phyloP scores from a whole-genome alignment of 495 filamentous ascomycete genomes.

The Halenospora varia region DNA sequence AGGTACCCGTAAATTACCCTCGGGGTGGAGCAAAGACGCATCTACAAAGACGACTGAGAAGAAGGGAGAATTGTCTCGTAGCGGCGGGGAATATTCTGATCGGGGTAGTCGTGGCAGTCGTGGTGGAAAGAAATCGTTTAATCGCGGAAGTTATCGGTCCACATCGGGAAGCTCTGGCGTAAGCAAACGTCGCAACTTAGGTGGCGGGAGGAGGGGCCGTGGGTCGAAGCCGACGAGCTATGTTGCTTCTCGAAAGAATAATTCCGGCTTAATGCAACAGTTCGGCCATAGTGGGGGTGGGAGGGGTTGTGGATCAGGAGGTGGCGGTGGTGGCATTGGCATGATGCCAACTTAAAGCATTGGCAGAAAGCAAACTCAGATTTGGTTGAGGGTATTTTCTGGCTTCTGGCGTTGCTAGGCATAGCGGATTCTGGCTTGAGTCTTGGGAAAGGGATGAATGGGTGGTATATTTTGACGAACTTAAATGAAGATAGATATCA shows the following conservation, averaged over 20 bases:
- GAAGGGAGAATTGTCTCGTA: background rate
- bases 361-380: background rate
- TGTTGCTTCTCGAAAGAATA: background rate
- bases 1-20: constrained; percentile 1
- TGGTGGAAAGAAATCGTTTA: background rate
- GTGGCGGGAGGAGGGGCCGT: constrained; percentile 4
- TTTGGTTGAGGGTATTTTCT: background rate
- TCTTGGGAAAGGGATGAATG: too few relatives aligned
- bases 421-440: background rate
- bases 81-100: background rate
- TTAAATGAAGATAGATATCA: background rate
- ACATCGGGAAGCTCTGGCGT: background rate
- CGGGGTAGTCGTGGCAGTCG: constrained; percentile 1
- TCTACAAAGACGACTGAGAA: background rate
- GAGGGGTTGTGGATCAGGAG: constrained; percentile 1
- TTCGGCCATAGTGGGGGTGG: constrained; percentile 9
- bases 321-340: constrained; percentile 12
- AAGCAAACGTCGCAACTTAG: constrained; percentile 4
- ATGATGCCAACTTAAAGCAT: constrained; percentile 18
- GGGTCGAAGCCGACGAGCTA: background rate
- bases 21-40: background rate
- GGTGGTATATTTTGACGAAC: background rate
- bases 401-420: background rate
- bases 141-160: background rate
- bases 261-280: background rate